Conservation (phyloP, 768 basidiomycete species). For the Pulveroboletus sp. region DNA sequence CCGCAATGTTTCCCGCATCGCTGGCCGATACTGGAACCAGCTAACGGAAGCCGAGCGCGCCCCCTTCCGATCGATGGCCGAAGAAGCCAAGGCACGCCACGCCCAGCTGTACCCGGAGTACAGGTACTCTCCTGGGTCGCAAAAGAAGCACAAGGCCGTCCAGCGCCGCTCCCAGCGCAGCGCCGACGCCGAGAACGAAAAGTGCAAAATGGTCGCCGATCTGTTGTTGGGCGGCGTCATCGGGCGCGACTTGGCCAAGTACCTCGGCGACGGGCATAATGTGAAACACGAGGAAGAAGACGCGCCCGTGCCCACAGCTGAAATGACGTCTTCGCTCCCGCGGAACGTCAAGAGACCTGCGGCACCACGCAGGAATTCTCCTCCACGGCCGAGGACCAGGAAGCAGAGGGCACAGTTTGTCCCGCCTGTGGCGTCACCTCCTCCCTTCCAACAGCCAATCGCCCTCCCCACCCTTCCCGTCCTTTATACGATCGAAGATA, state of each 20-base stretch:
- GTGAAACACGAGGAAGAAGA: background rate
- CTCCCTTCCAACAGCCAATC: background rate
- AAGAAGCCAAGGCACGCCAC: conserved; percentile 45
- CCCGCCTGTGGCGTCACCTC: background rate
- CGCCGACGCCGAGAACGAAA: conserved; percentile 34
- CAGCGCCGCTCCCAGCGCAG: conserved; percentile 35
- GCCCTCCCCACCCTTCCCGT: background rate
- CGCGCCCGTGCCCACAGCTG: background rate
- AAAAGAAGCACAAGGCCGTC: conserved; percentile 22
- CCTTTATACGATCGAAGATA: background rate
- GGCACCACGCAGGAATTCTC: background rate
- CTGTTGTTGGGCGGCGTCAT: conserved; percentile 34
- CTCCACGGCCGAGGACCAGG: conserved; percentile 5
- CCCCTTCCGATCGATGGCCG: conserved; percentile 46
- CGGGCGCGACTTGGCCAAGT: conserved; percentile 28
- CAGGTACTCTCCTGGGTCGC: conserved; percentile 52
- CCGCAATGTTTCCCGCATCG: conserved; percentile 67
- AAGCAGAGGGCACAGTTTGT: background rate
- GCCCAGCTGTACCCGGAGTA: conserved; percentile 53
- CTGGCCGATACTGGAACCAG: conserved; percentile 64
- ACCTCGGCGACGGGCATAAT: conserved; percentile 12
- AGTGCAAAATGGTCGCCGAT: conserved; percentile 37
- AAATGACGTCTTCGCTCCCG: background rate
- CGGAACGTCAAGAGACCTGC: conserved; percentile 8
- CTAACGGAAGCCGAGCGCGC: conserved; percentile 44